Base-by-base conservation (phyloP, 225 moss, liverwort and hornwort genomes). In the Marchantia paleacea region DNA sequence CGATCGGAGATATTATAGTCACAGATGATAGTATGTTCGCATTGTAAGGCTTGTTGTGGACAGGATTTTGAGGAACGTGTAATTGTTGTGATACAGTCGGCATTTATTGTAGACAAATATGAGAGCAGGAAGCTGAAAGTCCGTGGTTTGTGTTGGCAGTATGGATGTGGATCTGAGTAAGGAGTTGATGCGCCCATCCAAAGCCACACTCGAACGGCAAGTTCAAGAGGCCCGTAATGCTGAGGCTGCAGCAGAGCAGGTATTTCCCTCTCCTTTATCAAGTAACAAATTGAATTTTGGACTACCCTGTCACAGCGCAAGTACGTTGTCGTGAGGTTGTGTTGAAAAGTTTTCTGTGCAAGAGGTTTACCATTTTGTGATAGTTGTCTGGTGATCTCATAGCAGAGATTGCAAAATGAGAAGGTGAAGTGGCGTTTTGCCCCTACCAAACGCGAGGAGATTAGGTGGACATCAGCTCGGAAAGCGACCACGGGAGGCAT, bases 131-230 rank as follows among this genome's bases (percentile, higher is more conserved):
- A 72, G 1, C 50, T 55, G 25, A 73, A 74, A 14, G 25, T 13
- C 12, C 73, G 2, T 8, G 13, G 22, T 53, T 55, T 78, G 76
- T 62, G 72, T 57, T 85, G 81, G 85, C 90, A 94, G 95, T 83
- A 85, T 99, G 88, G 94, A 99, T 75, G 88, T 99, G 77, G 99
- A 99, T 84, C 81, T 99, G 54, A 94, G 91, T 72, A 79, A 88
- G 86, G 95, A 95, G 88, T 89, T 99, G 24, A 88, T 86, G 92
- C 90, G 86, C 80, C 99, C 99, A 50, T 99, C 99, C 0, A 91
- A 90, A 88, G 91, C 91, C 30, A 90, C 95, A 12, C 84, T 99
- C 78, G 85, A 94, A 77, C 92, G 95, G 22, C 99, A 95, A 90
- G 91, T 92, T 75, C 93, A 89, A 81, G 90, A 86, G 51, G 94